phyloP scores from a whole-genome alignment of 2,329 filamentous ascomycete genomes.

The Alternaria ventricosa region DNA sequence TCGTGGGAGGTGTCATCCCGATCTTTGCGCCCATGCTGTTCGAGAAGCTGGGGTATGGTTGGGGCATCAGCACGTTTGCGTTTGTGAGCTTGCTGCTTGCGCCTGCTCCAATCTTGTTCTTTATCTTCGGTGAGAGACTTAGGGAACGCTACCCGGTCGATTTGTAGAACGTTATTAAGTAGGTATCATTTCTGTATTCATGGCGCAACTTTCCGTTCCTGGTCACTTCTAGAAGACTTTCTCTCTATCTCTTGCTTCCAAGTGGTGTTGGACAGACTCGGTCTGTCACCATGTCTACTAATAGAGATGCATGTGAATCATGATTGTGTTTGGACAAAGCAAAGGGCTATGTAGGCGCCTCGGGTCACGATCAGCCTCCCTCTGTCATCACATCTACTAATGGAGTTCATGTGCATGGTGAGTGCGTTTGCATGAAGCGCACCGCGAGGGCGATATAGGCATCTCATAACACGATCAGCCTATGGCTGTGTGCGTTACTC shows the following conservation, averaged over 20 bases:
- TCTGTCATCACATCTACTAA: background rate
- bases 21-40: conserved; percentile 54
- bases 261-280: background rate
- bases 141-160: conserved; percentile 50
- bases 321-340: background rate
- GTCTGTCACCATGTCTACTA: background rate
- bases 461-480: background rate
- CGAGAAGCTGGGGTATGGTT: conserved; percentile 56
- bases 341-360: background rate
- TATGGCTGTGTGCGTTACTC: background rate
- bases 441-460: no score
- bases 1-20: conserved; percentile 57
- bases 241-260: background rate
- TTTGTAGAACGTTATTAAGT: conserved; percentile 12
- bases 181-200: background rate
- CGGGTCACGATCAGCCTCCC: background rate
- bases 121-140: conserved; percentile 54
- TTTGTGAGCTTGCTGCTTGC: conserved; percentile 55
- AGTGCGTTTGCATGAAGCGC: background rate
- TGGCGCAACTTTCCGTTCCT: background rate
- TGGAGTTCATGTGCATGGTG: background rate
- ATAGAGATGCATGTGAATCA: background rate
- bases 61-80: conserved; percentile 58
- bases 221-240: background rate
- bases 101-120: conserved; percentile 59